Evolutionary conservation across 257 asterid species (phyloP).

Genomic region (Solanum lignicaule): DNA sequence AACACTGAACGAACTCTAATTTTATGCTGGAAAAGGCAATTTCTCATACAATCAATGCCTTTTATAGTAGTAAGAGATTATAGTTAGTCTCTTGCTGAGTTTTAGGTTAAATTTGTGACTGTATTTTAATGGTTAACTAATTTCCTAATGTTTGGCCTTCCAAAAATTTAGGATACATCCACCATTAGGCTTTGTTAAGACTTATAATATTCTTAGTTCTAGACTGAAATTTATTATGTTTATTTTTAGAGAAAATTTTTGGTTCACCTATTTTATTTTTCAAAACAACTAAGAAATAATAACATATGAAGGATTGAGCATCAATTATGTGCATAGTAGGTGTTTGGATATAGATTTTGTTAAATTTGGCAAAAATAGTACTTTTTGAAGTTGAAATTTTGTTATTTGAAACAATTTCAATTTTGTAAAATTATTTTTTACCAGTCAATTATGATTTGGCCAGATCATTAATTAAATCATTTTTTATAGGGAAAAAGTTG

Average conservation of each 20-base stretch:
- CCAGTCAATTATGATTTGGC: too few species aligned
- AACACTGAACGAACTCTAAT: not conserved
- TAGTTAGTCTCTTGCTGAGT: not conserved
- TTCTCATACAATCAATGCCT: too few species aligned
- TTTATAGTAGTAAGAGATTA: not conserved
- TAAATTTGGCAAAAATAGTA: not conserved
- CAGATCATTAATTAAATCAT: too few species aligned
- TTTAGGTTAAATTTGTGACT: not conserved
- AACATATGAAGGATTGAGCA: not conserved
- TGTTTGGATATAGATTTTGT: not conserved
- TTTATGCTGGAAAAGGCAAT: not conserved
- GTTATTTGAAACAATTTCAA: too few species aligned
- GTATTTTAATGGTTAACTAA: not conserved
- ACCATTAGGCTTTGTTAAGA: not conserved
- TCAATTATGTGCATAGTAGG: not conserved
- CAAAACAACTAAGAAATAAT: not conserved
- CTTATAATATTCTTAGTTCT: not conserved
- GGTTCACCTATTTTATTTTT: not conserved
- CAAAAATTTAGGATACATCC: not conserved
- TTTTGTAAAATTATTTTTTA: too few species aligned
- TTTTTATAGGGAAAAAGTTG: too few species aligned
- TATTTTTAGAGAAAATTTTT: not conserved
- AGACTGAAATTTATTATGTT: not conserved
- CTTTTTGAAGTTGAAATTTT: not conserved
- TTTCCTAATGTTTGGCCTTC: not conserved